Percentiles rank a stretch among this genome's conserved stretches.
These are phyloP conservation scores for Haplographium delicatum DNA, from an alignment of 495 filamentous ascomycete species.

Conservation along the genomic window DNA sequence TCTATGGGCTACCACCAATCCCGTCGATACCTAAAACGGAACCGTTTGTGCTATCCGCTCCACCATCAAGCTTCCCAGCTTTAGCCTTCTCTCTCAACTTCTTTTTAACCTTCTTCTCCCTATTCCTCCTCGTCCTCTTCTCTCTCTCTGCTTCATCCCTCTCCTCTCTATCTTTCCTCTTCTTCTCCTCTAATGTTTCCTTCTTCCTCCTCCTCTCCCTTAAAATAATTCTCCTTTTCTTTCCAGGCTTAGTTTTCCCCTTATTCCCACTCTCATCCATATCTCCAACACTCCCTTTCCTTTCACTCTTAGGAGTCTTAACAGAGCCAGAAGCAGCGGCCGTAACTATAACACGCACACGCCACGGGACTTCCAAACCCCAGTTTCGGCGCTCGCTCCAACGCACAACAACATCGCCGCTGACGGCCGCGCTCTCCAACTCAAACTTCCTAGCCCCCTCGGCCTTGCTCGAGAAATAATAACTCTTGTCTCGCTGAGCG, in stretches of 20 bases:
- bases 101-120: conserved; percentile 47
- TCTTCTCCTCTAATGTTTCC: conserved; percentile 19
- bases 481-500: not conserved
- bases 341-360: not conserved
- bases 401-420: not conserved
- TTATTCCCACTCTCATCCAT: conserved; percentile 26
- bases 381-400: not conserved
- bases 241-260: conserved; percentile 42
- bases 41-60: not conserved
- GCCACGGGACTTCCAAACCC: not conserved
- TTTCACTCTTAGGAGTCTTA: not conserved
- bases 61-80: conserved; percentile 10
- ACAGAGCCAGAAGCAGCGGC: not conserved
- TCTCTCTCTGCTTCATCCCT: conserved; percentile 46
- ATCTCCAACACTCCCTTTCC: not conserved
- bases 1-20: too few species aligned
- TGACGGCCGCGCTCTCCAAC: not conserved
- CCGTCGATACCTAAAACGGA: too few species aligned
- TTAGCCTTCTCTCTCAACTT: conserved; percentile 45
- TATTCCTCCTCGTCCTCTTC: conserved; percentile 48
- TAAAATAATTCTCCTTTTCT: conserved; percentile 46
- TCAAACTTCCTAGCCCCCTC: not conserved
- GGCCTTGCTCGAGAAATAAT: not conserved
- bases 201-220: conserved; percentile 32
- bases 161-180: conserved; percentile 26